phyloP scores from a whole-genome alignment of 2,329 filamentous ascomycete species.

The Hypoxylon sp. region DNA sequence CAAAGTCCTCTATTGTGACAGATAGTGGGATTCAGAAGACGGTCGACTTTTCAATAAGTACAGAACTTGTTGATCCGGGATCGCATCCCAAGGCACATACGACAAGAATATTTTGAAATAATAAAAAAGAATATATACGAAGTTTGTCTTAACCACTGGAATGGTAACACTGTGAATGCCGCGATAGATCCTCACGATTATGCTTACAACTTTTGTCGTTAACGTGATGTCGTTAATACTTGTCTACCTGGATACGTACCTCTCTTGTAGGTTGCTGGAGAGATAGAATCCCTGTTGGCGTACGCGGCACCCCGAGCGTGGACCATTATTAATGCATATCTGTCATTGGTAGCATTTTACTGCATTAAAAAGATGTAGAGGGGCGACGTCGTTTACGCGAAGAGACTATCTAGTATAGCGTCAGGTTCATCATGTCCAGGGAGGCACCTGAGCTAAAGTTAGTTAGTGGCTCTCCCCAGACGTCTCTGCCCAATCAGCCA shows the following conservation, averaged over 20 bases:
- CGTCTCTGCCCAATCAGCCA: neutral
- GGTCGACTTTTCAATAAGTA: slow-evolving; percentile 22
- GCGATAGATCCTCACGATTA: no score
- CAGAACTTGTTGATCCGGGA: slow-evolving; percentile 9
- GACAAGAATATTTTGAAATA: slow-evolving; percentile 16
- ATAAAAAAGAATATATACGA: neutral
- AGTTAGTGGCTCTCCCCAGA: slow-evolving; percentile 6
- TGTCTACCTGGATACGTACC: no score
- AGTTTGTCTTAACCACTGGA: neutral
- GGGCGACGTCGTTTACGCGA: slow-evolving; percentile 16
- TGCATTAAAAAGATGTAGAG: no score
- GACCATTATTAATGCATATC: neutral
- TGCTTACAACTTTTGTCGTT: no score
- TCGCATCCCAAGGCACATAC: slow-evolving; percentile 4
- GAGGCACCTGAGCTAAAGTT: slow-evolving; percentile 3
- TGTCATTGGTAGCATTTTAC: slow-evolving; percentile 1
- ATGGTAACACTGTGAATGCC: neutral
- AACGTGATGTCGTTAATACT: no score
- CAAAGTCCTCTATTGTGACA: neutral
- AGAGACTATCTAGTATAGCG: slow-evolving; percentile 12
- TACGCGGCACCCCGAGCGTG: no score
- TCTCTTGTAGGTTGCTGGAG: no score
- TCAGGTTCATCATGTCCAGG: no score
- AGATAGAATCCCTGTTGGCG: no score
- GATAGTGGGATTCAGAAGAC: slow-evolving; percentile 24